phyloP scores from a whole-genome alignment of 345 rosid genomes.

The Aquilaria malaccensis region DNA sequence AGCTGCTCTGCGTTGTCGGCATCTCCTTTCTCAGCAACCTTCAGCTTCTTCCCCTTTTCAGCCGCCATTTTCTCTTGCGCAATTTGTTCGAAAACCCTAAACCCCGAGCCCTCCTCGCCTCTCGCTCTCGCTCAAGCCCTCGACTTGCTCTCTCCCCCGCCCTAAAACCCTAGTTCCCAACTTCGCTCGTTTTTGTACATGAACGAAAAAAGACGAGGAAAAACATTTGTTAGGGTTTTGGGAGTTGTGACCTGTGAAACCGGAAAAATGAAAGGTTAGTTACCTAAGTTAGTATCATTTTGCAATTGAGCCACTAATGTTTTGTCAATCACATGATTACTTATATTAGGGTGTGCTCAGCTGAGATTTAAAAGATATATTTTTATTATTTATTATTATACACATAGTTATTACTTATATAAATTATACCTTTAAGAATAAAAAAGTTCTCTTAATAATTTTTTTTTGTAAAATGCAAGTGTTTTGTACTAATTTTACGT shows the following conservation, averaged over 20 bases:
- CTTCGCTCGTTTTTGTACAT: conserved; percentile 6
- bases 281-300: too few species aligned
- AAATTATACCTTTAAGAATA: too few species aligned
- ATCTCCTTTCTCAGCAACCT: conserved; percentile 45
- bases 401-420: too few species aligned
- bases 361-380: too few species aligned
- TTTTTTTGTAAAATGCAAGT: too few species aligned
- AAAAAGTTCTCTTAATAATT: too few species aligned
- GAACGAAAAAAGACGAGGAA: conserved; percentile 9
- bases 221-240: conserved; percentile 59
- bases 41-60: conserved; percentile 83
- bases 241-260: conserved; percentile 19
- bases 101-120: conserved; percentile 16
- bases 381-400: too few species aligned
- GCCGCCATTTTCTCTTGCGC: conserved; percentile 46
- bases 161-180: conserved; percentile 36
- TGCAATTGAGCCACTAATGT: too few species aligned
- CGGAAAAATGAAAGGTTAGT: neutral
- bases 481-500: too few species aligned
- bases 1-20: conserved; percentile 65
- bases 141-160: neutral
- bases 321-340: too few species aligned
- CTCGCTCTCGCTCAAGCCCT: neutral
- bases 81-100: neutral
- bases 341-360: too few species aligned